These are phyloP conservation scores for Plasmodium adleri DNA, from an alignment of 169 alveolate species.

Conservation along the genomic window DNA sequence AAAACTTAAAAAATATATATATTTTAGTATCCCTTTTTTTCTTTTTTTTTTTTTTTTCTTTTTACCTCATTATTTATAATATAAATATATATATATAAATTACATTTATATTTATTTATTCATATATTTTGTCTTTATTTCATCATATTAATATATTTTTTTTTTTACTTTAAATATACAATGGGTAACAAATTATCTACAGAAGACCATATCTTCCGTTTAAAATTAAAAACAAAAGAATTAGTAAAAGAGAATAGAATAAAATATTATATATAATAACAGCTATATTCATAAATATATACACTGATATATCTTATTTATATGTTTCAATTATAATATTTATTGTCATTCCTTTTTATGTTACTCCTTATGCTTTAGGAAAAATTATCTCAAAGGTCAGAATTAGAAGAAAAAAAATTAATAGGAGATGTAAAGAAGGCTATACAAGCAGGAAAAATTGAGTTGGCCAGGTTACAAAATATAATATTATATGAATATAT, in stretches of 20 bases:
- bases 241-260: slow-evolving; percentile 23
- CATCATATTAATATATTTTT: not conserved
- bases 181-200: slow-evolving; percentile 71
- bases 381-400: slow-evolving; percentile 66
- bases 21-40: too few relatives aligned
- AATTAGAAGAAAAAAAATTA: slow-evolving; percentile 53
- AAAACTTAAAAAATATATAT: too few relatives aligned
- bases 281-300: not conserved
- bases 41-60: too few relatives aligned
- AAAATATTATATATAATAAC: not conserved
- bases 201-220: slow-evolving; percentile 73
- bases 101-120: not conserved
- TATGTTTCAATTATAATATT: too few relatives aligned
- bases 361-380: slow-evolving; percentile 22
- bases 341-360: not conserved
- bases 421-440: slow-evolving; percentile 60
- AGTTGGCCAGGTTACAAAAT: slow-evolving; percentile 47
- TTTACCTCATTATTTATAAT: too few relatives aligned
- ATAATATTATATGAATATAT: not conserved
- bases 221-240: slow-evolving; percentile 72
- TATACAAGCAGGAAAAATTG: slow-evolving; percentile 72
- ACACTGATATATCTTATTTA: too few relatives aligned
- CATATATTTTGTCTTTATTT: not conserved
- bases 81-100: too few relatives aligned
- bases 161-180: slow-evolving; percentile 1